Conservation (phyloP, 2,329 filamentous ascomycete species). For the Cladosporium sp. region DNA sequence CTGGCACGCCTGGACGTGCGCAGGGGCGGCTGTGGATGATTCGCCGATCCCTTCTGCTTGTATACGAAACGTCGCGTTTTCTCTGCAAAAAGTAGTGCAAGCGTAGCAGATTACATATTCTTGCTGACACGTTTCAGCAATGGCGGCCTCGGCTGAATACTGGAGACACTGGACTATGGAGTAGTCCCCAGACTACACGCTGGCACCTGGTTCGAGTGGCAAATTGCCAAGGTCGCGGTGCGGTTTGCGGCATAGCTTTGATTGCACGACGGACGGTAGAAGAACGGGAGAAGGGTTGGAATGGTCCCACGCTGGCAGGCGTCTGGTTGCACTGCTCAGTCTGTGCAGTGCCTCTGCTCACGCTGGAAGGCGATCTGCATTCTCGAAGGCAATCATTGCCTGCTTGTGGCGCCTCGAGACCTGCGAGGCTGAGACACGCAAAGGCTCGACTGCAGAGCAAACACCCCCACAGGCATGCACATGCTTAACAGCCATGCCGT, state of each 20-base stretch:
- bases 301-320: not conserved
- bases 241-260: conserved; percentile 16
- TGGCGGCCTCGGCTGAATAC: conserved; percentile 4
- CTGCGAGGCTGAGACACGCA: not conserved
- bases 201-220: conserved; percentile 14
- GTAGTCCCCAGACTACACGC: conserved; percentile 10
- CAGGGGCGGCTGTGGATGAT: conserved; percentile 10
- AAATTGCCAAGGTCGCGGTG: conserved; percentile 14
- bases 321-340: not conserved
- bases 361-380: conserved; percentile 10
- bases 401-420: conserved; percentile 4
- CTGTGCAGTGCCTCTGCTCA: not conserved
- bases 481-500: not conserved
- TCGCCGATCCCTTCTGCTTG: not conserved
- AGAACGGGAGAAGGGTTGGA: conserved; percentile 17
- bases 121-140: conserved; percentile 4
- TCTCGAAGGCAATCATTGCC: conserved; percentile 14
- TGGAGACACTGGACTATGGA: not conserved
- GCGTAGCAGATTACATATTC: not conserved
- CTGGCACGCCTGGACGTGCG: conserved; percentile 12
- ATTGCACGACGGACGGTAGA: conserved; percentile 15
- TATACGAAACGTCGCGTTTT: conserved; percentile 14
- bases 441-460: conserved; percentile 1
- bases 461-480: not conserved
- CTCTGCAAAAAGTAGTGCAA: conserved; percentile 10